Evolutionary conservation across 495 filamentous ascomycete genomes (phyloP).

Genomic region (Thozetella sp.): DNA sequence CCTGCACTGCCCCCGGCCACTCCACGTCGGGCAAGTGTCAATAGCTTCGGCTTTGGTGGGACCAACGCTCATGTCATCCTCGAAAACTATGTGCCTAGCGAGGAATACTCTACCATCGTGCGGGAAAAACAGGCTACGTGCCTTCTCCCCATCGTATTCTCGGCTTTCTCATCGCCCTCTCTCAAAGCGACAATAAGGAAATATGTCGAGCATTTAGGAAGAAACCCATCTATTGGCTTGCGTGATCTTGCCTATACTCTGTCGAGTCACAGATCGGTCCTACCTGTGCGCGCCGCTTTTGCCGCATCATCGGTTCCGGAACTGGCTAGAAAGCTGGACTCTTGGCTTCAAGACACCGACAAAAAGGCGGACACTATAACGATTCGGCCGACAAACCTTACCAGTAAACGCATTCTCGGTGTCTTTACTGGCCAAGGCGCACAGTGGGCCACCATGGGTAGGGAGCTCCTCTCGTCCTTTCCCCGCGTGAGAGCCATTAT

Average conservation of each 20-base stretch:
- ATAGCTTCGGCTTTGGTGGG: constrained; percentile 65
- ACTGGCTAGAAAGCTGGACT: background rate
- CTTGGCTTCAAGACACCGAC: background rate
- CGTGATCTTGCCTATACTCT: background rate
- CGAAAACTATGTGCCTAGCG: constrained; percentile 2
- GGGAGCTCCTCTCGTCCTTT: constrained; percentile 1
- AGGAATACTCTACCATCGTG: background rate
- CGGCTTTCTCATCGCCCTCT: background rate
- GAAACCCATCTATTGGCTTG: background rate
- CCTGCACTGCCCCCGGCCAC: constrained; percentile 34
- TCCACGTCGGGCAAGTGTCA: constrained; percentile 60
- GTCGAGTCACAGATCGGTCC: background rate
- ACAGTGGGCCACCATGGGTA: constrained; percentile 18
- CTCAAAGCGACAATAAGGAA: background rate
- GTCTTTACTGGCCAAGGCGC: constrained; percentile 27
- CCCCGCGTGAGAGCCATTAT: background rate
- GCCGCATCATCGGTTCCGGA: background rate
- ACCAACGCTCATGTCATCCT: constrained; percentile 62
- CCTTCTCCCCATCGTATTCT: constrained; percentile 9
- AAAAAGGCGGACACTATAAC: background rate
- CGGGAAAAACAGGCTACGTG: constrained; percentile 15
- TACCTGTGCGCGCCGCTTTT: background rate
- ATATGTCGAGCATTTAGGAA: background rate
- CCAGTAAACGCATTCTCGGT: constrained; percentile 6
- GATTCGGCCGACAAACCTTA: background rate